Base-by-base conservation (phyloP, 2,329 filamentous ascomycete species). In the Ploettnerulaceae sp. region DNA sequence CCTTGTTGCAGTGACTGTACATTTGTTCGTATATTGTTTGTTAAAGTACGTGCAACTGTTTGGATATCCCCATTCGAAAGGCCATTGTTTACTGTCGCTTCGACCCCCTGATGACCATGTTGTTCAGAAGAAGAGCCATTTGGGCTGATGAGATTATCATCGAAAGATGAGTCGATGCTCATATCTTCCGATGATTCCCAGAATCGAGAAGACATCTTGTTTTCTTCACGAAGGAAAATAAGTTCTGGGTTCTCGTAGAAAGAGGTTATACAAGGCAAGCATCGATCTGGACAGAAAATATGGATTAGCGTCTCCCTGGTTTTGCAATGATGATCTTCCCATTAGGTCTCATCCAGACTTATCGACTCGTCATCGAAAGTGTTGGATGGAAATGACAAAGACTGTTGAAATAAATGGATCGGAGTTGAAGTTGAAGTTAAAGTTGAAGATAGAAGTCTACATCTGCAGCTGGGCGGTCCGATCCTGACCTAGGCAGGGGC, bases 1-100 rank as follows among this genome's bases (percentile, higher is more conserved):
- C 55, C 47, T 39, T 59, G 58, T 29, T 61, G 54, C 14, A 49
- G 48, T 18, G 53, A 49, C 38, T 53, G 52, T 12, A 48, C 32
- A 26, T 46, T 45, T 32, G 56, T 50, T 12, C 51, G 32, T 28
- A 48, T 39, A 26, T 42, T 50, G 15, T 45, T 41, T 24, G 49
- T 25, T 9, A 40, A 17, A 29, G 39, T 33, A 18, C 49, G 39
- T 33, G 36, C 36, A 24, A 58, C 29, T n/a, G 45, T 29, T 12
- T 42, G 36, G 29, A 25, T 37, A 15, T 38, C 42, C 17, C 20
- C 20, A 34, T 40, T 12, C 7, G 25, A 7, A 31, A n/a, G 7
- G 17, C 15, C 12, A 14, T n/a, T 12, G n/a, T n/a, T 32, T 5
- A 32, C 31, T 32, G 18, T 25, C 18, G 7, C 22, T 29, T 24